phyloP scores from a whole-genome alignment of 2,329 filamentous ascomycete species.

The Calonectria pseudoturangicola region DNA sequence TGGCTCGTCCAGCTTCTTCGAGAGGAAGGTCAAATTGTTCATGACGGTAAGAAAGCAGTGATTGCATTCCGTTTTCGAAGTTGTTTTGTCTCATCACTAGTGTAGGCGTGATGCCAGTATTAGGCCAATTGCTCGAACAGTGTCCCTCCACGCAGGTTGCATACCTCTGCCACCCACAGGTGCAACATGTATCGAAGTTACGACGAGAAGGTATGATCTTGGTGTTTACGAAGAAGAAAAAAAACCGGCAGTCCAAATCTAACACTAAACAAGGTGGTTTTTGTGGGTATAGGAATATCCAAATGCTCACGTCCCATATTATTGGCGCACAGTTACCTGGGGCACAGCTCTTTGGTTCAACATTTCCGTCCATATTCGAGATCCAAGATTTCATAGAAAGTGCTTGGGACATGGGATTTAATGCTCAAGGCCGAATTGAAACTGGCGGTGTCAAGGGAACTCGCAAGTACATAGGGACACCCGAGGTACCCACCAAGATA shows the following conservation, averaged over 20 bases:
- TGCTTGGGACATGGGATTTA: slow-evolving; percentile 92
- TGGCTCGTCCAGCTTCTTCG: slow-evolving; percentile 80
- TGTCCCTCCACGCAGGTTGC: slow-evolving; percentile 78
- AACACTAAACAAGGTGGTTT: slow-evolving; percentile 79
- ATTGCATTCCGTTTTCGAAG: too few relatives aligned
- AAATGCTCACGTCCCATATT: slow-evolving; percentile 90
- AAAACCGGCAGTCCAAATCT: neutral
- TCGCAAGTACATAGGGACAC: slow-evolving; percentile 95
- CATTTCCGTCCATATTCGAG: slow-evolving; percentile 84
- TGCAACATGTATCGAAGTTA: slow-evolving; percentile 88
- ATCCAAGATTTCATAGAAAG: slow-evolving; percentile 91
- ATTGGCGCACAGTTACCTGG: slow-evolving; percentile 75
- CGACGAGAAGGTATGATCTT: slow-evolving; percentile 76
- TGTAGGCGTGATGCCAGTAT: slow-evolving; percentile 75
- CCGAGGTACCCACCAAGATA: slow-evolving; percentile 76
- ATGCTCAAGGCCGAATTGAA: slow-evolving; percentile 82
- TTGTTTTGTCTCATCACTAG: slow-evolving; percentile 47
- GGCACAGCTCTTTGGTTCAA: slow-evolving; percentile 74
- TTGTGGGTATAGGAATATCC: slow-evolving; percentile 96
- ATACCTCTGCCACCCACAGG: slow-evolving; percentile 85
- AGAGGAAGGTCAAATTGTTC: slow-evolving; percentile 73
- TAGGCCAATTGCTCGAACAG: slow-evolving; percentile 78
- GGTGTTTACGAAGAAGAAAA: too few relatives aligned
- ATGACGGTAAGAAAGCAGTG: slow-evolving; percentile 65
- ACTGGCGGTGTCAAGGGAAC: slow-evolving; percentile 92